Evolutionary conservation across 495 filamentous ascomycete species (phyloP).

Genomic region (Cercophora sp.): DNA sequence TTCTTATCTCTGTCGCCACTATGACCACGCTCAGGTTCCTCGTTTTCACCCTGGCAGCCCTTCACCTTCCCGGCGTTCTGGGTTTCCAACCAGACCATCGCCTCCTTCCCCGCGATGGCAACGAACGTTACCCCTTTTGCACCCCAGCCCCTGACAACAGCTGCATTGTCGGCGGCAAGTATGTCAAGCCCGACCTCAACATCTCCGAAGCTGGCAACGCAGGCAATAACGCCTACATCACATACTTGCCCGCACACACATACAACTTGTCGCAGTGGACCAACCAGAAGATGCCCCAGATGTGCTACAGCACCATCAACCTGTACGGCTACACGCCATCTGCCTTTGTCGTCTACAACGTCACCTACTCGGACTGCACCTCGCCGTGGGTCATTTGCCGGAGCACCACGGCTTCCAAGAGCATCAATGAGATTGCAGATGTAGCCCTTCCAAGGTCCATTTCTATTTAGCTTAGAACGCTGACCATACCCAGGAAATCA

Average conservation of each 20-base stretch:
- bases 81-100: background rate
- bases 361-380: conserved; percentile 7
- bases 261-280: background rate
- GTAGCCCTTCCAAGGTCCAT: no score
- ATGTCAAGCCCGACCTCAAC: conserved; percentile 4
- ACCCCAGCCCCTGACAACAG: background rate
- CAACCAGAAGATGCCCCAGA: conserved; percentile 5
- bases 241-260: background rate
- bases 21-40: no score
- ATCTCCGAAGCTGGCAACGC: background rate
- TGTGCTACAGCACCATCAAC: conserved; percentile 1
- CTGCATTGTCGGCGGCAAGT: conserved; percentile 1
- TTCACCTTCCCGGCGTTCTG: no score
- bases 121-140: background rate
- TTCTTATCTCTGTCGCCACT: no score
- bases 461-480: no score
- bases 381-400: conserved; percentile 4
- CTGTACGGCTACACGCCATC: background rate
- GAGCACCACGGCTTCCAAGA: background rate
- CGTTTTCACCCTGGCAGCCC: no score
- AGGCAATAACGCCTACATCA: conserved; percentile 1
- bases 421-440: background rate
- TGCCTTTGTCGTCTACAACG: conserved; percentile 6
- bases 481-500: no score
- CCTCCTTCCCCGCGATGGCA: background rate